Evolutionary conservation across 345 rosid genomes (phyloP), one percentile per base, ranked within the genome.

Genomic region (Lepidium sativum): DNA sequence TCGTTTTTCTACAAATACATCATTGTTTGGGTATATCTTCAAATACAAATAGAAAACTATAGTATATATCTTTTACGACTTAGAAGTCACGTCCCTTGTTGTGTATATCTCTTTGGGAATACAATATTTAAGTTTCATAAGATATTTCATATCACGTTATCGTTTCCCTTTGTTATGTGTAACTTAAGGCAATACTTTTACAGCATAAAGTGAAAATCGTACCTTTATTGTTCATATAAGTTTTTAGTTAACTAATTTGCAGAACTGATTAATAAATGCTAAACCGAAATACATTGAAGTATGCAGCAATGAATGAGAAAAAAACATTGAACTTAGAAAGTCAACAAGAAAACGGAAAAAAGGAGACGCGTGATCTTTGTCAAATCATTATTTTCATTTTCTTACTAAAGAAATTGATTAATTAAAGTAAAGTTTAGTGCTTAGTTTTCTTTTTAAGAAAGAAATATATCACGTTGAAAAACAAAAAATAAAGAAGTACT

Each of bases 331-430:
- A 45, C 43, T 37, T 47, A 41, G 62, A 63, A 25, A 47, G 62
- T 70, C 68, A 44, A 70, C 63, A 23, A 54, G 9, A 9, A 55
- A 45, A 40, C 57, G 20, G 52, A 14, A 37, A 45, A 47, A 54
- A 56, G 64, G 64, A 48, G 44, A 71, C 45, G 70, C 65, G 56
- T 16, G 65, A 56, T 63, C 37, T 63, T 58, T 23, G 60, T 29
- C 42, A 54, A 62, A 62, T 54, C 69, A 63, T 17, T 40, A 37
- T 23, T 69, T 60, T 53, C 13, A 37, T 23, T 69, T 60, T 53
- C 13, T 15, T 18, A 13, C 3, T 8, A 63, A 48, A 39, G 16
- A 9, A 23, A 51, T 63, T 29, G 16, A 54, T 17, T 18, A 60
- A 35, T 10, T 15, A 45, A 54, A 54, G 32, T 62, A 44, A 70